Conservation (phyloP, 2,329 filamentous ascomycete genomes). For the Paecilomyces fulvus region DNA sequence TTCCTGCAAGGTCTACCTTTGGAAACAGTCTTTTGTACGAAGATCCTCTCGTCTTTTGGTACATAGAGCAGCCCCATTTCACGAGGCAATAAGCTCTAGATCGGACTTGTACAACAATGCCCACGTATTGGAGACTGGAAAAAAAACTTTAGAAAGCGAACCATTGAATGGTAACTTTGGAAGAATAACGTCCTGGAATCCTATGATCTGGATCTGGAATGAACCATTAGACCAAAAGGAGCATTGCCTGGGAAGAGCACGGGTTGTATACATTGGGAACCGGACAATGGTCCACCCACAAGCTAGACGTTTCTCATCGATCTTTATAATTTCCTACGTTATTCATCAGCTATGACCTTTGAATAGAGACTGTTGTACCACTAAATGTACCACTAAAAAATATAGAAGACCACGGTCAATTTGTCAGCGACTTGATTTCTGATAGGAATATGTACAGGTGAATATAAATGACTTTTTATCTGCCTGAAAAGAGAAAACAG, state of each 20-base stretch:
- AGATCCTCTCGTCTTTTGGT: background rate
- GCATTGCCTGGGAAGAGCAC: background rate
- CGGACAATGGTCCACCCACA: too few relatives aligned
- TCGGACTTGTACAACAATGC: background rate
- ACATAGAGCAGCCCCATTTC: too few relatives aligned
- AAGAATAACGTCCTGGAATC: background rate
- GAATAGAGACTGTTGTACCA: background rate
- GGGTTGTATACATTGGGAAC: background rate
- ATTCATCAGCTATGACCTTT: background rate
- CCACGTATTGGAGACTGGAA: background rate
- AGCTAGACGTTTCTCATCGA: background rate
- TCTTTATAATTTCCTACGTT: background rate
- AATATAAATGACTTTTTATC: constrained; percentile 12
- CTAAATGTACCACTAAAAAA: too few relatives aligned
- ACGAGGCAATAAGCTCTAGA: background rate
- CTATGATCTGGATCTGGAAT: too few relatives aligned
- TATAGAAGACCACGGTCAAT: background rate
- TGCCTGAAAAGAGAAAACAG: constrained; percentile 18
- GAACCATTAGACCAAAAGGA: background rate
- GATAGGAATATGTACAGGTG: constrained; percentile 10
- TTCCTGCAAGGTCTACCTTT: background rate
- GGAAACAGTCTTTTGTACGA: background rate
- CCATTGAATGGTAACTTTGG: background rate
- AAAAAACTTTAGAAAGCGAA: background rate
- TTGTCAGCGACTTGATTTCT: constrained; percentile 8